phyloP scores from a whole-genome alignment of 129 eudicot species.

The Saussurea involucrata region DNA sequence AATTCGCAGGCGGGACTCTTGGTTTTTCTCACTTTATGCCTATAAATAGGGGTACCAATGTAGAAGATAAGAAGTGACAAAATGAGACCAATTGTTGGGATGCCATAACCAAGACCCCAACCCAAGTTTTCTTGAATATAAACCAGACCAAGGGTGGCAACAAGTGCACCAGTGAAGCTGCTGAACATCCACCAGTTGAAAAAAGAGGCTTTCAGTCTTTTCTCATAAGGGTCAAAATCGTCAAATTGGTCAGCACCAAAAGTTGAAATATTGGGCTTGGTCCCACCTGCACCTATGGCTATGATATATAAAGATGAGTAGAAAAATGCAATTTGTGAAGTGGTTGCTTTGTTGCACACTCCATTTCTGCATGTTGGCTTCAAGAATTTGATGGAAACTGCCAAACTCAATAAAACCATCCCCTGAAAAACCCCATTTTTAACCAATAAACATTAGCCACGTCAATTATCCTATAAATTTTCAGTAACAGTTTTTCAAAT shows the following conservation, averaged over 20 bases:
- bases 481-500: not conserved
- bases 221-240: slow-evolving; percentile 74
- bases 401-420: slow-evolving; percentile 77
- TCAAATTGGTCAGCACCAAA: slow-evolving; percentile 98
- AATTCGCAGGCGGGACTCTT: slow-evolving; percentile 53
- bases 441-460: not conserved
- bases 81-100: slow-evolving; percentile 74
- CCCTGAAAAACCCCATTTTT: slow-evolving; percentile 45
- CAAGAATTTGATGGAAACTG: slow-evolving; percentile 68
- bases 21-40: slow-evolving; percentile 69
- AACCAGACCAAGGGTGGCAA: slow-evolving; percentile 80
- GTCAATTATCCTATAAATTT: not conserved
- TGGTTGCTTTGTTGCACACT: slow-evolving; percentile 65
- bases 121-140: slow-evolving; percentile 95
- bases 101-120: slow-evolving; percentile 92
- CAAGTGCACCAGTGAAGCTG: slow-evolving; percentile 67
- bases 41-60: slow-evolving; percentile 74
- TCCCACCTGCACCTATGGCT: slow-evolving; percentile 91
- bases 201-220: slow-evolving; percentile 68
- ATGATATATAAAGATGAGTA: slow-evolving; percentile 75
- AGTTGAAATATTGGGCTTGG: slow-evolving; percentile 94
- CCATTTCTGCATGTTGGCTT: slow-evolving; percentile 72
- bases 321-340: slow-evolving; percentile 69
- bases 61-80: slow-evolving; percentile 69
- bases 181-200: slow-evolving; percentile 99